These are phyloP conservation scores for Pythium guiyangense DNA, from an alignment of 352 stramenopile species.

Conservation along the genomic window DNA sequence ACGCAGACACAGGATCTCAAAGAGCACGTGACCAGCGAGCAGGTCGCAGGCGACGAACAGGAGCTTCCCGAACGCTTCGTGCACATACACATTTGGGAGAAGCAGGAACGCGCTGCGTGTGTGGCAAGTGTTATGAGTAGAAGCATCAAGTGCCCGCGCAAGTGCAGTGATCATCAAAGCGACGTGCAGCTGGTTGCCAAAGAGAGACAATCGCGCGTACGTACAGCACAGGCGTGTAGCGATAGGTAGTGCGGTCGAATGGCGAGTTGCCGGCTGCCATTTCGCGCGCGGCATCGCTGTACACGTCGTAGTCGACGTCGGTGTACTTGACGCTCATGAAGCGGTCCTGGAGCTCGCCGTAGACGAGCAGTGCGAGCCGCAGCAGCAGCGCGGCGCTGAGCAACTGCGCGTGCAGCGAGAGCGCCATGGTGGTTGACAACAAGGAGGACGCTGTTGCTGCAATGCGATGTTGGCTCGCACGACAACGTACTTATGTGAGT, in stretches of 20 bases:
- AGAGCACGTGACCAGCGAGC: constrained; percentile 87
- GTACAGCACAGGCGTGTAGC: constrained; percentile 97
- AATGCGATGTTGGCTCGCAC: neutral
- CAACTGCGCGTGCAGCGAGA: constrained; percentile 22
- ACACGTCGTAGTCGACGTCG: constrained; percentile 99
- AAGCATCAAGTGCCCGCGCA: neutral
- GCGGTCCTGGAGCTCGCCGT: constrained; percentile 70
- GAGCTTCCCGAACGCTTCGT: constrained; percentile 90
- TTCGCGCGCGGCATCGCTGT: constrained; percentile 94
- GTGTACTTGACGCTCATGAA: constrained; percentile 94
- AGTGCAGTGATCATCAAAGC: neutral
- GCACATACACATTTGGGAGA: constrained; percentile 69
- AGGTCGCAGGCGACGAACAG: constrained; percentile 96
- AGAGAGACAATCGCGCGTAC: neutral
- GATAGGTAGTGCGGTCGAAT: constrained; percentile 97
- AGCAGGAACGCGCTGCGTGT: constrained; percentile 58
- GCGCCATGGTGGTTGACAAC: constrained; percentile 3
- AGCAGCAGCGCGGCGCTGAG: constrained; percentile 51
- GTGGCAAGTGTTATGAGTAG: neutral
- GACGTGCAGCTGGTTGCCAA: neutral
- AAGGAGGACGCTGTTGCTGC: too few species aligned
- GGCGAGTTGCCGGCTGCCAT: constrained; percentile 86
- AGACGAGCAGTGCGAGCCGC: constrained; percentile 64
- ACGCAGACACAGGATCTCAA: constrained; percentile 72
- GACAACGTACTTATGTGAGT: neutral